Evolutionary conservation across 2,329 filamentous ascomycete species (phyloP).

Genomic region (Clarireedia homoeocarpa): DNA sequence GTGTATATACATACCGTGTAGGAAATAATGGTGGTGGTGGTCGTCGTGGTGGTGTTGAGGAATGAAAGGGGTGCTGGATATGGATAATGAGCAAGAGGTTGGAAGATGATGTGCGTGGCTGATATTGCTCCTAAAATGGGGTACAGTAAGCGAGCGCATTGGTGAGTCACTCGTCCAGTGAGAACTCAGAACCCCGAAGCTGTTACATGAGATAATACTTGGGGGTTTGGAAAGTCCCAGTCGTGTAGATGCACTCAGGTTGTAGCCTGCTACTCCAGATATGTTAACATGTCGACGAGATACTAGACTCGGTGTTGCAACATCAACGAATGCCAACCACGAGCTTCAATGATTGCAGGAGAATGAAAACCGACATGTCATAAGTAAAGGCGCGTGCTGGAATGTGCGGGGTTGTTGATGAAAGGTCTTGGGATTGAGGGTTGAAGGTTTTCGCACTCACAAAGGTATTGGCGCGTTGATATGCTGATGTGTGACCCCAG

Average conservation of each 20-base stretch:
- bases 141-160: neutral
- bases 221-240: neutral
- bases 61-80: neutral
- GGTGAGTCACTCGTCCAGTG: too few species aligned
- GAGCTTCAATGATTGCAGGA: constrained; percentile 1
- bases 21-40: neutral
- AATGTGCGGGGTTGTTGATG: neutral
- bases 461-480: neutral
- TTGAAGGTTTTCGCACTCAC: neutral
- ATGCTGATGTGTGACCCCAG: too few species aligned
- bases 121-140: neutral
- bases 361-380: constrained; percentile 9
- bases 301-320: too few species aligned
- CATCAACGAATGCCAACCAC: neutral
- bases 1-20: neutral
- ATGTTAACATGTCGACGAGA: too few species aligned
- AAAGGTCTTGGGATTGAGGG: too few species aligned
- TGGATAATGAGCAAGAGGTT: neutral
- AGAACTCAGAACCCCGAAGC: too few species aligned
- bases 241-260: neutral
- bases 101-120: neutral
- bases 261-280: too few species aligned
- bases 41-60: too few species aligned
- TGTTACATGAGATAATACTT: neutral
- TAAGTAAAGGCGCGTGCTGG: constrained; percentile 5